Percentiles rank a stretch among this genome's conserved stretches.
Evolutionary conservation across 805 yeast species (phyloP).

Genomic region (Wickerhamomyces subpelliculosus): DNA sequence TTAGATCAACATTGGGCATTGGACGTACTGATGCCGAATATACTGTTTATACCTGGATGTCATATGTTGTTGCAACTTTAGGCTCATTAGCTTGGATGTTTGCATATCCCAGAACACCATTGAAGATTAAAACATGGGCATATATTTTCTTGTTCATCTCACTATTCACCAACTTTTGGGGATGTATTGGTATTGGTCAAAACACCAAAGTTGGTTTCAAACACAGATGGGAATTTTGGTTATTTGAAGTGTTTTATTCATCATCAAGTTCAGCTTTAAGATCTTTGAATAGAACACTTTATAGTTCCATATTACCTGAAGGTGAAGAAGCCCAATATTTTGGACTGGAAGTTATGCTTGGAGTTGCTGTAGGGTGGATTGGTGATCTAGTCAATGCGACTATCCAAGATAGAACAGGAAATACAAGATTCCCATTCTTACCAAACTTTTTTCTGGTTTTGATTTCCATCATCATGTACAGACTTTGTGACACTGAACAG

Average conservation of each 20-base stretch:
- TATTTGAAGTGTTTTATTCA: constrained; percentile 30
- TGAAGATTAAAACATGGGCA: constrained; percentile 30
- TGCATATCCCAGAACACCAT: constrained; percentile 20
- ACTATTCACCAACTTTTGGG: constrained; percentile 32
- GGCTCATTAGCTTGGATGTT: constrained; percentile 34
- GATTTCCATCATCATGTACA: constrained; percentile 21
- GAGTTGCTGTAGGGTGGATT: constrained; percentile 36
- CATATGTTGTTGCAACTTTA: constrained; percentile 26
- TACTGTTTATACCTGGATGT: constrained; percentile 32
- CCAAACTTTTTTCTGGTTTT: constrained; percentile 28
- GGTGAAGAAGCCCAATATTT: constrained; percentile 38
- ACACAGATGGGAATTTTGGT: constrained; percentile 37
- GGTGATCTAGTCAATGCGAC: constrained; percentile 31
- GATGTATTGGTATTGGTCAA: constrained; percentile 27
- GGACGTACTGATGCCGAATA: constrained; percentile 32
- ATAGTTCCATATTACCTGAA: constrained; percentile 31
- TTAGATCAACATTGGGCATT: constrained; percentile 33
- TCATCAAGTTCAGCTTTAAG: constrained; percentile 30
- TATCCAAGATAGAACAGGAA: constrained; percentile 32
- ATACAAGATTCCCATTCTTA: constrained; percentile 30
- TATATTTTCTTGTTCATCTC: constrained; percentile 26
- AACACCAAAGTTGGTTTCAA: constrained; percentile 29
- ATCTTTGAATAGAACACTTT: constrained; percentile 29
- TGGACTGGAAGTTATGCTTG: constrained; percentile 34
- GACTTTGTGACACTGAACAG: constrained; percentile 24